phyloP scores from a whole-genome alignment of 768 basidiomycete genomes.

The Macrolepiota dolichaula region DNA sequence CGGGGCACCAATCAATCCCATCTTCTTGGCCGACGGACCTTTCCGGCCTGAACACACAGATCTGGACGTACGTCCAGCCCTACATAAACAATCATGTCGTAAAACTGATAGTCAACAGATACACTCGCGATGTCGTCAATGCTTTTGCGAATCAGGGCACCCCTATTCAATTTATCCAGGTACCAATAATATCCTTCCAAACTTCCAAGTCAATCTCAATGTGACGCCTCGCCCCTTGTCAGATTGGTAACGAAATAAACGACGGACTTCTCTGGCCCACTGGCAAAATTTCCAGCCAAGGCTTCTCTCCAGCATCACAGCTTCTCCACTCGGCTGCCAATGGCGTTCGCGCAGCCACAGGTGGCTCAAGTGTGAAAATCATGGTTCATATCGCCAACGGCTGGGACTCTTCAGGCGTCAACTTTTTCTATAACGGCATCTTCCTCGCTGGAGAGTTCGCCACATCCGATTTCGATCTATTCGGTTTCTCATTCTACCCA shows the following conservation, averaged over 20 bases:
- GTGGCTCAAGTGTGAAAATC: constrained; percentile 37
- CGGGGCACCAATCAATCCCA: constrained; percentile 58
- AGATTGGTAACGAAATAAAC: constrained; percentile 69
- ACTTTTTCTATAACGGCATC: constrained; percentile 48
- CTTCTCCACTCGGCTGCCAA: constrained; percentile 57
- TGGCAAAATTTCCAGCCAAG: constrained; percentile 49
- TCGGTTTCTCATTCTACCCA: constrained; percentile 66
- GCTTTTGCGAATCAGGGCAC: constrained; percentile 51
- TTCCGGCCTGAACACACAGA: constrained; percentile 50
- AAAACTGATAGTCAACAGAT: constrained; percentile 26
- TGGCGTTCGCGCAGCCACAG: constrained; percentile 46
- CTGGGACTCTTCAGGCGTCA: constrained; percentile 45
- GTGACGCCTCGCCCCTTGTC: neutral
- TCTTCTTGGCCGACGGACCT: constrained; percentile 51
- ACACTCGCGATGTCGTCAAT: constrained; percentile 50
- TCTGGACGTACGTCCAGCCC: constrained; percentile 40
- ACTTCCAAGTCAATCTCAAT: neutral
- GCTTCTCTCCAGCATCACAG: constrained; percentile 51
- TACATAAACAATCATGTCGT: neutral
- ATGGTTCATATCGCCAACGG: constrained; percentile 64
- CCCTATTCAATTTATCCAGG: constrained; percentile 49
- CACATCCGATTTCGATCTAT: constrained; percentile 48
- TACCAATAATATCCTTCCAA: constrained; percentile 12
- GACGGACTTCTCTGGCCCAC: constrained; percentile 61
- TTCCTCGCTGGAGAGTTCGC: constrained; percentile 51